These are phyloP conservation scores for Ligustrum vulgare DNA, from an alignment of 257 asterid species.

Conservation along the genomic window DNA sequence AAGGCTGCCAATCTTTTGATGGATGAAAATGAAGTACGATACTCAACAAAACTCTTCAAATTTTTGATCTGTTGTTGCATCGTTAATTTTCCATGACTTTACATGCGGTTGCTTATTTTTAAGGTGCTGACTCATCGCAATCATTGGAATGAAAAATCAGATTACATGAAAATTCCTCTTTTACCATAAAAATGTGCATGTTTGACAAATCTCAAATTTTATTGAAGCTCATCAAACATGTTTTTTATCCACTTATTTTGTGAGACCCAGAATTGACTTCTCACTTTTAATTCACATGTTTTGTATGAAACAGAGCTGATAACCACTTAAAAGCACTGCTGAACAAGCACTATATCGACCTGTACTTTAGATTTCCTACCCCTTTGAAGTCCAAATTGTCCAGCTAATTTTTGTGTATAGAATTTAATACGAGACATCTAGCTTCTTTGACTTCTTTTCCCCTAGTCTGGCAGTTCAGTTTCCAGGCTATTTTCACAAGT, in stretches of 20 bases:
- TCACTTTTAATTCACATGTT: no score
- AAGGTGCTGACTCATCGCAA: constrained; percentile 8
- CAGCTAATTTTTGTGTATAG: background rate
- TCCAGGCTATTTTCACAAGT: background rate
- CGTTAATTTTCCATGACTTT: background rate
- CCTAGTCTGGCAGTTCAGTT: constrained; percentile 3
- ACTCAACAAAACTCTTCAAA: constrained; percentile 20
- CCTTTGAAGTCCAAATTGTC: background rate
- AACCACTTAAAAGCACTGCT: background rate
- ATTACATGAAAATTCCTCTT: background rate
- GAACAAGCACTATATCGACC: background rate
- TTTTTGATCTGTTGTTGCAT: background rate
- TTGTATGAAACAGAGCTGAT: no score
- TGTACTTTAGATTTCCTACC: background rate
- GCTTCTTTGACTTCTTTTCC: constrained; percentile 7
- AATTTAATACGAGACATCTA: constrained; percentile 2
- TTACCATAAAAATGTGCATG: background rate
- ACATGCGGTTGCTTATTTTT: background rate
- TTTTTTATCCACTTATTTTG: background rate
- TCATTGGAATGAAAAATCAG: background rate
- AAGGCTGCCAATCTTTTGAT: constrained; percentile 96
- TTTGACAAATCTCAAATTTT: background rate
- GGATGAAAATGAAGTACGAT: constrained; percentile 90
- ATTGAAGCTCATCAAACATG: background rate
- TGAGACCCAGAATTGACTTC: no score